A percentile compares a stretch with the other conserved stretches of the same genome.
These are phyloP conservation scores for Trichoderma sp. DNA, from an alignment of 2,329 filamentous ascomycete species.

Conservation along the genomic window DNA sequence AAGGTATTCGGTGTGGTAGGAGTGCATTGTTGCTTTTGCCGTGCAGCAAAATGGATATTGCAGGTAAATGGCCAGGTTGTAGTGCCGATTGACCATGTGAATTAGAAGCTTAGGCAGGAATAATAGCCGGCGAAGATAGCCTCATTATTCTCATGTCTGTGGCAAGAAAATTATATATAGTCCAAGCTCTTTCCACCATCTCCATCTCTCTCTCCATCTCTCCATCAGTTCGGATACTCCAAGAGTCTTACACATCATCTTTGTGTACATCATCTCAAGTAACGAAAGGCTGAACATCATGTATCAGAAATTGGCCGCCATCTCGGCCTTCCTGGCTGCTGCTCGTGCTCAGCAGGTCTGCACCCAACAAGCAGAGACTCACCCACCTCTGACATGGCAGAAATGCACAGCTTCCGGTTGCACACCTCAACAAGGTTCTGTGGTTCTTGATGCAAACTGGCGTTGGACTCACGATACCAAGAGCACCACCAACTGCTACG, in stretches of 20 bases:
- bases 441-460: conserved; percentile 61
- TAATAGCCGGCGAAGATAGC: not conserved
- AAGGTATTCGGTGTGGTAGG: not conserved
- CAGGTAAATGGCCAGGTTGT: not conserved
- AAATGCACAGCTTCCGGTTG: conserved; percentile 53
- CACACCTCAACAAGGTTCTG: conserved; percentile 45
- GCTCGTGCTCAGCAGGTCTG: conserved; percentile 50
- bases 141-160: not conserved
- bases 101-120: not conserved
- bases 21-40: not conserved
- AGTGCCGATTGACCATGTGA: not conserved
- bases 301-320: conserved; percentile 12
- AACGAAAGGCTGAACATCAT: conserved; percentile 1
- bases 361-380: conserved; percentile 45
- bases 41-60: not conserved
- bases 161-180: not conserved
- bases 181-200: not conserved
- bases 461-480: conserved; percentile 53
- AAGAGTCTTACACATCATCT: not conserved
- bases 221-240: not conserved
- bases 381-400: conserved; percentile 53
- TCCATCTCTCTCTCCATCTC: not conserved
- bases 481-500: conserved; percentile 55
- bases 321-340: conserved; percentile 27
- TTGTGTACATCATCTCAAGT: not conserved